A percentile compares a stretch with the other conserved stretches of the same genome.
Conservation (phyloP, 1,284 basidiomycete species). For the Somion occarium region DNA sequence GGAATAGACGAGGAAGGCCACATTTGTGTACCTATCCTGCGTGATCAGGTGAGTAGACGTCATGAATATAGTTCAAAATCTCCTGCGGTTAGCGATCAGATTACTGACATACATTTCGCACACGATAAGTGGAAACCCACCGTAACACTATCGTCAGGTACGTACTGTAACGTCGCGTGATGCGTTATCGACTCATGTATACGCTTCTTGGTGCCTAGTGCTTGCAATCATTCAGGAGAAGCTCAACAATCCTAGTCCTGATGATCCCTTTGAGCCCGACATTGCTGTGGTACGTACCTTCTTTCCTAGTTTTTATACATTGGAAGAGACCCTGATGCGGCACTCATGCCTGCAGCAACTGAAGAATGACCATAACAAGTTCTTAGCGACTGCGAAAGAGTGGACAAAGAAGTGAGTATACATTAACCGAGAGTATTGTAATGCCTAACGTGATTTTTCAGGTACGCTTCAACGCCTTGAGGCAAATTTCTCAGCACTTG, state of each 20-base stretch:
- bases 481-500: no score
- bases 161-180: constrained; percentile 7
- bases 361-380: constrained; percentile 69
- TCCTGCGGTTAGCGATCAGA: constrained; percentile 1
- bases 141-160: constrained; percentile 71
- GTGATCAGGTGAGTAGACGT: constrained; percentile 67
- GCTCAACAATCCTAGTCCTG: constrained; percentile 82
- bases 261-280: constrained; percentile 86
- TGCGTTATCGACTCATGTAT: not conserved
- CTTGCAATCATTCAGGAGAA: constrained; percentile 80
- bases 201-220: constrained; percentile 43
- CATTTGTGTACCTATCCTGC: constrained; percentile 77
- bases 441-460: not conserved
- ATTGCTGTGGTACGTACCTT: constrained; percentile 61
- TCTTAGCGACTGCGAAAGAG: constrained; percentile 70
- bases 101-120: not conserved
- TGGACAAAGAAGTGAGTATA: constrained; percentile 69
- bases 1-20: constrained; percentile 89
- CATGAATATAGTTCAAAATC: no score
- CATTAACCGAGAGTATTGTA: not conserved
- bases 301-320: constrained; percentile 1
- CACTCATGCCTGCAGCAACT: constrained; percentile 41
- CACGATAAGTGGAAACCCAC: constrained; percentile 85
- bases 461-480: constrained; percentile 4
- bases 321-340: not conserved